A percentile compares a stretch with the other conserved stretches of the same genome.
Evolutionary conservation across 352 stramenopile species (phyloP).

Genomic region (Phytophthora ohioensis): DNA sequence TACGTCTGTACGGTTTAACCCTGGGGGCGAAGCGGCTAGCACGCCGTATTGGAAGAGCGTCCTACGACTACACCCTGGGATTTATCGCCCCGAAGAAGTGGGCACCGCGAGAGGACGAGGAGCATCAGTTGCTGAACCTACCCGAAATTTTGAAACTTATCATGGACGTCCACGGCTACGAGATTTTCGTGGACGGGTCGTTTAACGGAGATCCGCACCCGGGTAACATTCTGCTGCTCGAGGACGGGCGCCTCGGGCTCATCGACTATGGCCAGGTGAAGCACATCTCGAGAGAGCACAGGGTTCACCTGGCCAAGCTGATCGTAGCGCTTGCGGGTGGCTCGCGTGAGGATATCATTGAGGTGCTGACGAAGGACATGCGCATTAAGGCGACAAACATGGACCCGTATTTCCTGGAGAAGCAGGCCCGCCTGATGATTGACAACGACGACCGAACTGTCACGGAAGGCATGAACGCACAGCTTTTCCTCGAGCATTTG

Average conservation of each 20-base stretch:
- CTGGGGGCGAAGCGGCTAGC: constrained; percentile 53
- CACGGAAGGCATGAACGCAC: constrained; percentile 86
- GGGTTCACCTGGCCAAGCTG: constrained; percentile 81
- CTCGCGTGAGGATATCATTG: constrained; percentile 78
- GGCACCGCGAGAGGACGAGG: constrained; percentile 39
- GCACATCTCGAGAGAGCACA: constrained; percentile 75
- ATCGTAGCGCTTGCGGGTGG: constrained; percentile 84
- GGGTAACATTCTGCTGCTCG: constrained; percentile 92
- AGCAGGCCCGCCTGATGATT: constrained; percentile 86
- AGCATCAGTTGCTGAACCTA: constrained; percentile 80
- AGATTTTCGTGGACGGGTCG: constrained; percentile 93
- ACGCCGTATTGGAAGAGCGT: constrained; percentile 45
- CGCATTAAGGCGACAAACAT: constrained; percentile 77
- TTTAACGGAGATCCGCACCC: constrained; percentile 94
- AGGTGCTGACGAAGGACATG: constrained; percentile 81
- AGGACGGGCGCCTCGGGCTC: constrained; percentile 89
- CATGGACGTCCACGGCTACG: constrained; percentile 92
- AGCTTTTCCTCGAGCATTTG: constrained; percentile 87
- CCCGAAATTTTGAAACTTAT: constrained; percentile 86
- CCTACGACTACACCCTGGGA: constrained; percentile 91
- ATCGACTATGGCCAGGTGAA: constrained; percentile 95
- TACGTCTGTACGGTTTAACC: constrained; percentile 62
- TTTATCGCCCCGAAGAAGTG: constrained; percentile 71
- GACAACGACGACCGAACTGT: constrained; percentile 85
- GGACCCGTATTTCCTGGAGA: constrained; percentile 87